Percentiles rank a stretch among this genome's conserved stretches.
Evolutionary conservation across 805 yeast genomes (phyloP).

Genomic region (Maudiozyma saulgeensis): DNA sequence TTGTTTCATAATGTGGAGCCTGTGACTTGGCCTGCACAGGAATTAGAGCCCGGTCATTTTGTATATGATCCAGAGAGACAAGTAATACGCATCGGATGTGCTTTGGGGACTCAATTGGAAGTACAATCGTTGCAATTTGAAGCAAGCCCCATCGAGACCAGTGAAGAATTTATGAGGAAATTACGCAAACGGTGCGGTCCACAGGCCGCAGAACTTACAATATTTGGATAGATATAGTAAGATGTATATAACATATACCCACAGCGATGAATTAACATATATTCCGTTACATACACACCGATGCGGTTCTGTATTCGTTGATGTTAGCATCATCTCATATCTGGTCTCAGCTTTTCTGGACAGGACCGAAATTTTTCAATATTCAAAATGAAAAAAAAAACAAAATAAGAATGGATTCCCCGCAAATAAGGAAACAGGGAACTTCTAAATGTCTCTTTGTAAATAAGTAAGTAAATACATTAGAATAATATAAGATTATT

Average conservation of each 20-base stretch:
- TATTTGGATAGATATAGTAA: background rate
- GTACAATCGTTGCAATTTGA: constrained; percentile 42
- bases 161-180: constrained; percentile 35
- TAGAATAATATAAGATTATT: too few species aligned
- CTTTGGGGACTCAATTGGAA: constrained; percentile 32
- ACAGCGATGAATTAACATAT: too few species aligned
- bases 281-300: too few species aligned
- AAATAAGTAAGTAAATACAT: background rate
- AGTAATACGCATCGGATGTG: constrained; percentile 31
- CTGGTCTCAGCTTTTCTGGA: too few species aligned
- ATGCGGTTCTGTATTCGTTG: too few species aligned
- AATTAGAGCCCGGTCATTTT: constrained; percentile 13
- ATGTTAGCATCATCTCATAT: too few species aligned
- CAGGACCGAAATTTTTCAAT: too few species aligned
- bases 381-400: too few species aligned
- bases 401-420: too few species aligned
- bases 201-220: background rate
- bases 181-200: constrained; percentile 37
- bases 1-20: constrained; percentile 34
- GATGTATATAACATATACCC: too few species aligned
- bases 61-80: constrained; percentile 1
- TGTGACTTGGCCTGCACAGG: background rate
- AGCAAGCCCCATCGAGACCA: constrained; percentile 40
- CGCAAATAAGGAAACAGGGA: too few species aligned
- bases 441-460: background rate